Evolutionary conservation across 306 rosid species (phyloP), one percentile per base, ranked within the genome.

Genomic region (Begonia masoniana): DNA sequence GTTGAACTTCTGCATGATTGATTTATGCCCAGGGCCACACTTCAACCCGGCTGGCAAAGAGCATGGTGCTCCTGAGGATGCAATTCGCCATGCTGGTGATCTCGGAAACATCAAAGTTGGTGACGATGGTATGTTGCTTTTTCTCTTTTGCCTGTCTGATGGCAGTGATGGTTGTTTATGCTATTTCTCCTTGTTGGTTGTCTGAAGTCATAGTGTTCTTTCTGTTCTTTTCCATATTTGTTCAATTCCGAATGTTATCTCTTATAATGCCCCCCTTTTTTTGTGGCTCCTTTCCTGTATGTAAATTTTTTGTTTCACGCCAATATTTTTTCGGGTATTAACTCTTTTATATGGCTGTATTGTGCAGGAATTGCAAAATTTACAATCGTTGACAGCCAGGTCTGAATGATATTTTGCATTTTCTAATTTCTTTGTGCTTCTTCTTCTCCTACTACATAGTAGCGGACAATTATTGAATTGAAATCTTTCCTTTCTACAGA

Each of bases 31-130:
- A 92, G 99, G 99, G 56, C 71, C 96, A 3, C 99, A 92, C 68
- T 92, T 75, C 68, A 86, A 92, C 55, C 99, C 99, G 57, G 60
- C 66, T 58, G 52, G 59, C 54, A 81, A 81, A 65, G 95, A 83
- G 50, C 99, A 92, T 14, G 99, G 99, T 64, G 71, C 95, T 23
- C 99, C 96, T 43, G 84, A 64, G 42, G 99, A 92, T 50, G 85
- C 53, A 61, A 59, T 1, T 57, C 96, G 99, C 13, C 99, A 86
- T 70, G 95, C 96, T 60, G 99, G 99, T 51, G 99, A 92, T 78
- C 79, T 92, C 16, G 99, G 99, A 72, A 92, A 92, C 54, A 45
- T 92, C 60, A 76, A 66, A 57, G 99, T 62, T 1, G 96, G 86
- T 16, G 88, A 66, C 45, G 95, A 86, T 55, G 99, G 99, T 92